Percentiles rank a stretch among this genome's conserved stretches.
These are phyloP conservation scores for Rhododendron williamsianum DNA, from an alignment of 148 eudicot species.

Conservation along the genomic window DNA sequence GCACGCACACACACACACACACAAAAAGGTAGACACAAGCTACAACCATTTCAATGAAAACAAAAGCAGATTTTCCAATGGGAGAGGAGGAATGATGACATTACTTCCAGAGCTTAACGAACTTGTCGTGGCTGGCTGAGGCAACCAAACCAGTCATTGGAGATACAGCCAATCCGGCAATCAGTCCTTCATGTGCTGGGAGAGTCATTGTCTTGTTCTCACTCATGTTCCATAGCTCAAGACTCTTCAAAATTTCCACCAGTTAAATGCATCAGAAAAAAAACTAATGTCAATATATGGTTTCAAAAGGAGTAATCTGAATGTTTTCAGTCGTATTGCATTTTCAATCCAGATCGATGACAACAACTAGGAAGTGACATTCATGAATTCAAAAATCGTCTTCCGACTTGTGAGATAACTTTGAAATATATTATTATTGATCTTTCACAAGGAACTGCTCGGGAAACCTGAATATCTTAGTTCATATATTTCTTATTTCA, in stretches of 20 bases:
- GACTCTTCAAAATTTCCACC: constrained; percentile 33
- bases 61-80: neutral
- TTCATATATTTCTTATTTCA: neutral
- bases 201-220: constrained; percentile 80
- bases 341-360: neutral
- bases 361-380: neutral
- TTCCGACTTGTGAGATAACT: neutral
- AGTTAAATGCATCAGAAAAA: neutral
- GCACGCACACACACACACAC: no score
- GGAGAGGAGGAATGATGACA: neutral
- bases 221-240: constrained; percentile 93
- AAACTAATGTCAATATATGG: neutral
- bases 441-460: neutral
- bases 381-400: neutral
- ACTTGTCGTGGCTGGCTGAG: constrained; percentile 82
- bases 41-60: neutral
- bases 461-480: neutral
- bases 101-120: constrained; percentile 83
- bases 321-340: neutral
- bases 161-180: constrained; percentile 64
- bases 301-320: neutral
- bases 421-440: neutral
- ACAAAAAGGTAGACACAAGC: neutral
- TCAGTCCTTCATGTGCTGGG: constrained; percentile 68
- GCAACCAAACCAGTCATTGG: constrained; percentile 63